A percentile compares a stretch with the other conserved stretches of the same genome.
Conservation (phyloP, 768 basidiomycete species). For the Leccinum boreale region DNA sequence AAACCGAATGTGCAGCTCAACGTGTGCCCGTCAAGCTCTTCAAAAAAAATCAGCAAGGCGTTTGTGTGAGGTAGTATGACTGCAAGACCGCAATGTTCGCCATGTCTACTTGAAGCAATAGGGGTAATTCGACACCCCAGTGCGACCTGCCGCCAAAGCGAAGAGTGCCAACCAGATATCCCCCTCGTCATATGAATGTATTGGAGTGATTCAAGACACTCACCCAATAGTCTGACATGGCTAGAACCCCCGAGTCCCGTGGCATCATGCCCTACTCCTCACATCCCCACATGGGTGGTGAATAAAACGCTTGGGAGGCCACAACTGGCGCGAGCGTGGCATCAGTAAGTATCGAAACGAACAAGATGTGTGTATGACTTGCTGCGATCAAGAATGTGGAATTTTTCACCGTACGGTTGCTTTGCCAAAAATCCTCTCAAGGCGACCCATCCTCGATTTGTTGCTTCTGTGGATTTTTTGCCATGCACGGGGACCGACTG, state of each 20-base stretch:
- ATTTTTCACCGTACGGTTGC: slow-evolving; percentile 28
- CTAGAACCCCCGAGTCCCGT: neutral
- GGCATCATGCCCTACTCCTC: slow-evolving; percentile 3
- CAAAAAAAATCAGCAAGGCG: slow-evolving; percentile 19
- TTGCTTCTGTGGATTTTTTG: slow-evolving; percentile 7
- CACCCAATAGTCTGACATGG: slow-evolving; percentile 21
- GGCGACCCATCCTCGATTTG: slow-evolving; percentile 1
- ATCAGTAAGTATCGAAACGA: slow-evolving; percentile 24
- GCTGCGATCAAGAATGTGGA: slow-evolving; percentile 20
- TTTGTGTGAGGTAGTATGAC: slow-evolving; percentile 29
- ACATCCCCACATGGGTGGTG: slow-evolving; percentile 5
- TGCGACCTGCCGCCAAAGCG: neutral
- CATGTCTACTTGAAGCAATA: slow-evolving; percentile 6
- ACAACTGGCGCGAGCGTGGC: slow-evolving; percentile 13
- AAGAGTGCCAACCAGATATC: slow-evolving; percentile 12
- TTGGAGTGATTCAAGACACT: slow-evolving; percentile 33
- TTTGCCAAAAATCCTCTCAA: slow-evolving; percentile 8
- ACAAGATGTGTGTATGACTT: slow-evolving; percentile 18
- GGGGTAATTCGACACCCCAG: slow-evolving; percentile 1
- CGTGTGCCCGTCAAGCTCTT: slow-evolving; percentile 26
- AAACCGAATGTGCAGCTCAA: slow-evolving; percentile 24
- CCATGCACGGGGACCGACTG: neutral
- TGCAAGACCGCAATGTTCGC: slow-evolving; percentile 10
- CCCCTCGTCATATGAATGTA: slow-evolving; percentile 23
- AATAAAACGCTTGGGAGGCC: slow-evolving; percentile 13